A percentile compares a stretch with the other conserved stretches of the same genome.
phyloP scores from a whole-genome alignment of 2,329 filamentous ascomycete species.

The Fusarium palustre region DNA sequence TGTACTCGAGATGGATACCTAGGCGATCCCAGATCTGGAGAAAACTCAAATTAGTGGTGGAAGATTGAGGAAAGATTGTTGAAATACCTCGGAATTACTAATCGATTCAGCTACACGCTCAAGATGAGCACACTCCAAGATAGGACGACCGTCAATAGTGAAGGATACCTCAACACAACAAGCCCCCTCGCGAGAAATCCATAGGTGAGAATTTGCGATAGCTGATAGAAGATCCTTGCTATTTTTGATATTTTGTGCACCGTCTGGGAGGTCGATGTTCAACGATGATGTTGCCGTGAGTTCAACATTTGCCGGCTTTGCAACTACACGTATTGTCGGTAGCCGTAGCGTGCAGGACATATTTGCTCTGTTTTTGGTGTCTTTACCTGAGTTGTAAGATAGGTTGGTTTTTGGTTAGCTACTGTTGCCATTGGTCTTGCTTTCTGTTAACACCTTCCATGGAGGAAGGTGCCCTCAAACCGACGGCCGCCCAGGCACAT shows the following conservation, averaged over 20 bases:
- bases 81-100: slow-evolving; percentile 45
- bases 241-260: slow-evolving; percentile 20
- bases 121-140: slow-evolving; percentile 26
- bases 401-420: not conserved
- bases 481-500: not conserved
- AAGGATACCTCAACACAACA: slow-evolving; percentile 50
- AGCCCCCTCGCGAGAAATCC: slow-evolving; percentile 49
- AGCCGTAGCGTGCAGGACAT: slow-evolving; percentile 40
- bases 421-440: not conserved
- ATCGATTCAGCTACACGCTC: slow-evolving; percentile 38
- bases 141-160: slow-evolving; percentile 31
- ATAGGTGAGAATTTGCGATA: slow-evolving; percentile 45
- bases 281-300: slow-evolving; percentile 46
- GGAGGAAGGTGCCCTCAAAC: not conserved
- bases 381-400: not conserved
- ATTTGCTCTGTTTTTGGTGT: not conserved
- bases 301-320: slow-evolving; percentile 41
- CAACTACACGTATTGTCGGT: slow-evolving; percentile 42
- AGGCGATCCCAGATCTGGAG: slow-evolving; percentile 50
- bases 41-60: not conserved
- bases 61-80: too few species aligned
- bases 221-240: slow-evolving; percentile 43
- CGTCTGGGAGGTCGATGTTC: slow-evolving; percentile 42
- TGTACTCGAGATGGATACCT: slow-evolving; percentile 46
- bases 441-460: not conserved